Percentiles rank a stretch among this genome's conserved stretches.
These are phyloP conservation scores for Candida pseudoviswanathii DNA, from an alignment of 1,139 yeast species.

Conservation along the genomic window DNA sequence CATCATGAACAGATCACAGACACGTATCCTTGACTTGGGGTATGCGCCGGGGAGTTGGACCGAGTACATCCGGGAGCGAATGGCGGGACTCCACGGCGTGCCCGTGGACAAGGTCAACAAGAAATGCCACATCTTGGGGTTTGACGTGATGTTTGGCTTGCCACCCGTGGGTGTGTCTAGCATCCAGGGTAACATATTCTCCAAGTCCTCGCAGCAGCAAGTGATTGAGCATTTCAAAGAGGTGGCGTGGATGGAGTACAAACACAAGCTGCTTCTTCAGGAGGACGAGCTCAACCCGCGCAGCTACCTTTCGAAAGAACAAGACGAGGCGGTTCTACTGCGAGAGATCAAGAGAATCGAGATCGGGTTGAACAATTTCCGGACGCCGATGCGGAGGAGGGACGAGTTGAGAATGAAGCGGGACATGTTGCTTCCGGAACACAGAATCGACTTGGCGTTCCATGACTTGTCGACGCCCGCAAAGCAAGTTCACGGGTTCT, in stretches of 20 bases:
- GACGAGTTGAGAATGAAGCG: background rate
- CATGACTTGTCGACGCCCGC: conserved; percentile 89
- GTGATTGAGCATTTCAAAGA: conserved; percentile 59
- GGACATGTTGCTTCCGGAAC: conserved; percentile 16
- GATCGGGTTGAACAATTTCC: conserved; percentile 5
- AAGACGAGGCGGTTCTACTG: conserved; percentile 22
- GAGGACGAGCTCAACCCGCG: conserved; percentile 14
- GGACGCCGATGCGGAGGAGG: no score
- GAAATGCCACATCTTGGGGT: conserved; percentile 74
- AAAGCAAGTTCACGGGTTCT: conserved; percentile 63
- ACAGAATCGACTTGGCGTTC: conserved; percentile 58
- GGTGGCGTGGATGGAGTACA: conserved; percentile 26
- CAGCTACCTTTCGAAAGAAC: conserved; percentile 34
- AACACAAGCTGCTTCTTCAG: no score
- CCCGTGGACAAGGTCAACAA: conserved; percentile 53
- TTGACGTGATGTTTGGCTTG: conserved; percentile 74
- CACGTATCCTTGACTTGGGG: conserved; percentile 53
- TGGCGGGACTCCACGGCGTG: conserved; percentile 31
- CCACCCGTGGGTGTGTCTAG: conserved; percentile 83
- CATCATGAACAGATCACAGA: conserved; percentile 28
- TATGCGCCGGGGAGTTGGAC: conserved; percentile 98
- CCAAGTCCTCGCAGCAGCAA: conserved; percentile 62
- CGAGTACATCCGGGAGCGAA: conserved; percentile 57
- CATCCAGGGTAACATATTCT: conserved; percentile 84
- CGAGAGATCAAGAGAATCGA: conserved; percentile 22